Evolutionary conservation across 2,329 filamentous ascomycete species (phyloP).

Genomic region (Calonectria pteridis): DNA sequence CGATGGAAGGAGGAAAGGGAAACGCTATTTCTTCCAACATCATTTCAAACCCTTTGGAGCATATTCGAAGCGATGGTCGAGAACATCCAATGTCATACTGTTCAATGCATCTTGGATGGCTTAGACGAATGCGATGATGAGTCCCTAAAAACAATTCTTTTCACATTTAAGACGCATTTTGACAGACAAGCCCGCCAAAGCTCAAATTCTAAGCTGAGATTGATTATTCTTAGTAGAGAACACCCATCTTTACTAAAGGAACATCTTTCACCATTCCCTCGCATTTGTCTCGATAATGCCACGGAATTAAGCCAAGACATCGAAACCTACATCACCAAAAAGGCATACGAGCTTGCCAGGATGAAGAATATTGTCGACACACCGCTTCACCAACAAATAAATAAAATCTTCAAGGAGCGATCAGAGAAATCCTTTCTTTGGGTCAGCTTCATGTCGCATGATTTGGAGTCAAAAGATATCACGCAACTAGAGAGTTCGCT

Average conservation of each 20-base stretch:
- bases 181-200: too few species aligned
- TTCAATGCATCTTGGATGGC: constrained; percentile 5
- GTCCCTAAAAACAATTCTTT: neutral
- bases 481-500: neutral
- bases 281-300: neutral
- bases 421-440: constrained; percentile 12
- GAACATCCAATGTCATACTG: neutral
- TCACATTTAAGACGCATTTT: neutral
- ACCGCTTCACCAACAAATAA: neutral
- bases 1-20: neutral
- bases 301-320: neutral
- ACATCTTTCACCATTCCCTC: neutral
- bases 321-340: neutral
- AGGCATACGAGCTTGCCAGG: neutral
- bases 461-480: neutral
- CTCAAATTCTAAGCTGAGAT: neutral
- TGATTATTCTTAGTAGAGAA: neutral
- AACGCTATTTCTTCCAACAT: neutral
- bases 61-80: neutral
- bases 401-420: neutral
- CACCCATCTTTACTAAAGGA: neutral
- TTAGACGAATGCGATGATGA: constrained; percentile 14
- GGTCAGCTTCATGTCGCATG: constrained; percentile 8
- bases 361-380: too few species aligned
- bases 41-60: neutral